These are phyloP conservation scores for Ceratopteris richardii DNA, from an alignment of 75 land plant genomes.

Conservation along the genomic window DNA sequence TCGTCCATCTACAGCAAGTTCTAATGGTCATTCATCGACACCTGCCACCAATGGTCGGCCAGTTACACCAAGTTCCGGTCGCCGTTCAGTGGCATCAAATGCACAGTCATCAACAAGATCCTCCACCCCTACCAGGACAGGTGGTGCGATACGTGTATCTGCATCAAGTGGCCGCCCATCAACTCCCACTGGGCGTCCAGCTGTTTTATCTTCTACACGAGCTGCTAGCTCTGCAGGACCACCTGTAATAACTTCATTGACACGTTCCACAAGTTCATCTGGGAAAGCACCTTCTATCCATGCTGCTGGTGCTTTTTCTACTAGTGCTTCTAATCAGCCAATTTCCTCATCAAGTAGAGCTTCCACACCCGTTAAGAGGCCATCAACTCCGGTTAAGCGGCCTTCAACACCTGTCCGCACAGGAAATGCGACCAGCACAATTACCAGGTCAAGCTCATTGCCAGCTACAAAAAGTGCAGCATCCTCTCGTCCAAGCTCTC, in stretches of 20 bases:
- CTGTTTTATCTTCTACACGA: not conserved
- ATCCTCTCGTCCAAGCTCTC: conserved; percentile 43
- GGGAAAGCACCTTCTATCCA: not conserved
- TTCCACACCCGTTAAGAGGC: conserved; percentile 1
- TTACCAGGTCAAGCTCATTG: conserved; percentile 21
- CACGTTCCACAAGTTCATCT: not conserved
- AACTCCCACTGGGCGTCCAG: conserved; percentile 40
- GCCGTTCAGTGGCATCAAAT: conserved; percentile 1
- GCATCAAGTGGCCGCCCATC: conserved; percentile 42
- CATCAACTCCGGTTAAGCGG: not conserved
- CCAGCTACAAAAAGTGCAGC: conserved; percentile 26
- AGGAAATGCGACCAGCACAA: no score
- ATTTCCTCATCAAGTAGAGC: no score
- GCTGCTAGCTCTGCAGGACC: conserved; percentile 1
- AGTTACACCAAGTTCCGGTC: conserved; percentile 13
- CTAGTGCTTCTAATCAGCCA: no score
- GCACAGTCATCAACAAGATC: conserved; percentile 26
- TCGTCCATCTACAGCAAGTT: conserved; percentile 28
- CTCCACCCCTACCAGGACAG: conserved; percentile 25
- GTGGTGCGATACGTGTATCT: conserved; percentile 16
- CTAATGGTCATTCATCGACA: not conserved
- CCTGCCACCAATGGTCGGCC: conserved; percentile 35
- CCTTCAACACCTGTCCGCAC: not conserved
- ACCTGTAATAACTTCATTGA: not conserved
- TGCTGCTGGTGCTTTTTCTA: no score